phyloP scores from a whole-genome alignment of 306 rosid genomes.

The Ceratonia siliqua region DNA sequence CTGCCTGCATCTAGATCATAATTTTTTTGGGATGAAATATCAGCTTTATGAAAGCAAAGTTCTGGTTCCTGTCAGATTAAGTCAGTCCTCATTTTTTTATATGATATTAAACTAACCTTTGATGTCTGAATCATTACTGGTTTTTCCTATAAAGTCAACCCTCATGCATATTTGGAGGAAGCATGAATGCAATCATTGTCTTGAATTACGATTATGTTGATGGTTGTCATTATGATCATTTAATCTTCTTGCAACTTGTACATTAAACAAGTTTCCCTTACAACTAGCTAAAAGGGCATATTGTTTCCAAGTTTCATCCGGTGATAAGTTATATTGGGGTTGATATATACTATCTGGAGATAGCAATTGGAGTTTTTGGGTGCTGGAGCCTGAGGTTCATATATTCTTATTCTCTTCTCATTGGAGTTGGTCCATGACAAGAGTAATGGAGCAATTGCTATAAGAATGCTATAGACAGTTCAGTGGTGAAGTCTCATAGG shows the following conservation, averaged over 20 bases:
- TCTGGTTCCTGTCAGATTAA: not conserved
- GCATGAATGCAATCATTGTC: not conserved
- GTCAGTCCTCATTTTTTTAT: not conserved
- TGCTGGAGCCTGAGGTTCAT: not conserved
- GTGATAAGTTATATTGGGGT: not conserved
- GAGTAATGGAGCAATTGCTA: not conserved
- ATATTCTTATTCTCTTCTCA: not conserved
- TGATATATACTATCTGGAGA: not conserved
- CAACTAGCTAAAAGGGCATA: not conserved
- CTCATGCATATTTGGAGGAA: not conserved
- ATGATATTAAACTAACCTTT: not conserved
- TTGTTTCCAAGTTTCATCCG: not conserved
- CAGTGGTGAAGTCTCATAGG: not conserved
- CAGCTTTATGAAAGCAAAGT: not conserved
- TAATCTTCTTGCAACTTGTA: not conserved
- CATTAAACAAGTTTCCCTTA: not conserved
- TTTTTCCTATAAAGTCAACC: not conserved
- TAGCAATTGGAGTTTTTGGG: not conserved
- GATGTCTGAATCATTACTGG: not conserved
- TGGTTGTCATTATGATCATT: not conserved
- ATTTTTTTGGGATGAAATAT: not conserved
- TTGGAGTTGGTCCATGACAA: not conserved
- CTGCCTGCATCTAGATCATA: not conserved
- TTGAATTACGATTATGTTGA: not conserved
- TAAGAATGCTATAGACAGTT: not conserved